Conservation (phyloP, 176 grass and related monocot species). For the Chrysopogon serrulatus region DNA sequence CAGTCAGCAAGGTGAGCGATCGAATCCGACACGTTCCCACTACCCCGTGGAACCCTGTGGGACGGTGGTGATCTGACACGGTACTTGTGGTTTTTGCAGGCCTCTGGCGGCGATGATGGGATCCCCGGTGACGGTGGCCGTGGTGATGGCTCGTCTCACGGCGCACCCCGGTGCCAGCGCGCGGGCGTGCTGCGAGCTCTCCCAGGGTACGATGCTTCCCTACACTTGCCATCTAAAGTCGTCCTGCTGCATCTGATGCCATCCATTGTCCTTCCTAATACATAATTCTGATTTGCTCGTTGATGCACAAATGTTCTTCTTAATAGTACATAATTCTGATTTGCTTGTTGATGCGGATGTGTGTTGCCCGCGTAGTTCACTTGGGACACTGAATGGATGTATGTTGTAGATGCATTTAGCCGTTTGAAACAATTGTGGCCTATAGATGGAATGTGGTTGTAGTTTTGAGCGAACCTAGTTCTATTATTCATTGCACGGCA, state of each 20-base stretch:
- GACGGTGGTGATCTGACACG: neutral
- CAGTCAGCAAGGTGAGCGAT: slow-evolving; percentile 22
- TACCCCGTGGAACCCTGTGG: neutral
- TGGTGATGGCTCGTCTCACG: slow-evolving; percentile 63
- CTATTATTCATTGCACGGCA: neutral
- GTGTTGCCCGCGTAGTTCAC: neutral
- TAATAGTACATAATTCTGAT: neutral
- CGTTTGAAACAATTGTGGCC: neutral
- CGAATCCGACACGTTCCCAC: neutral
- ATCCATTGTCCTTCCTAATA: neutral
- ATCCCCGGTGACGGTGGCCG: slow-evolving; percentile 39
- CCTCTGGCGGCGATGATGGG: slow-evolving; percentile 63
- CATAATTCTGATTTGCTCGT: neutral
- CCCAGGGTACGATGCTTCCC: slow-evolving; percentile 77
- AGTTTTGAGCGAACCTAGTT: neutral
- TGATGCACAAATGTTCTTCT: neutral
- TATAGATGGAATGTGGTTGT: neutral
- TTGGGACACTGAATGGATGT: neutral
- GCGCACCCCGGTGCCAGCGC: slow-evolving; percentile 68
- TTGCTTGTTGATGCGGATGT: neutral
- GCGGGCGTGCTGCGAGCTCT: slow-evolving; percentile 96
- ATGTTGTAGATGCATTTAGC: neutral
- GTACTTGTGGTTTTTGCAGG: slow-evolving; percentile 30
- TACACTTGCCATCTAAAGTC: neutral
- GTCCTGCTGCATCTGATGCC: neutral